phyloP scores from a whole-genome alignment of 768 basidiomycete genomes.

The Psilocybe cyanescens region DNA sequence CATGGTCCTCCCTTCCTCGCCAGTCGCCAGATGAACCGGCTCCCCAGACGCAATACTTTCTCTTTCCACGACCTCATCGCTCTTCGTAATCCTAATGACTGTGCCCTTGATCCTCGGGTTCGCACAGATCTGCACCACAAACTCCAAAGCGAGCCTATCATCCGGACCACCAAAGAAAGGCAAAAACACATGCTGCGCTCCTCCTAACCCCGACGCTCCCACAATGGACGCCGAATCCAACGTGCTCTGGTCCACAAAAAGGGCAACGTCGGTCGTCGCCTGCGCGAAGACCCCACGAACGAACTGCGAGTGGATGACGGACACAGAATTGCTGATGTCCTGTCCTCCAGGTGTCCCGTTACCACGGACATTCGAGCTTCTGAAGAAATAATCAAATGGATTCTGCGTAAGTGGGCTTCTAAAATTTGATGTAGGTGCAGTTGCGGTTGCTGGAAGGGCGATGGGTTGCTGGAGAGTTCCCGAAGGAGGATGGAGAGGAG shows the following conservation, averaged over 20 bases:
- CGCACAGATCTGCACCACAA: slow-evolving; percentile 83
- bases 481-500: slow-evolving; percentile 1
- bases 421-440: slow-evolving; percentile 10
- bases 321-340: slow-evolving; percentile 36
- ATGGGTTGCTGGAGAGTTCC: background rate
- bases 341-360: slow-evolving; percentile 14
- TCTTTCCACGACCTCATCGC: slow-evolving; percentile 29
- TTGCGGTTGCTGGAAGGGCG: slow-evolving; percentile 16
- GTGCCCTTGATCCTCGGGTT: slow-evolving; percentile 73
- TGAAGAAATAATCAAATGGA: slow-evolving; percentile 78
- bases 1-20: slow-evolving; percentile 25
- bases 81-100: slow-evolving; percentile 66
- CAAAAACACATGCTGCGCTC: slow-evolving; percentile 71
- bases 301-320: slow-evolving; percentile 77
- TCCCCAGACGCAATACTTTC: slow-evolving; percentile 24
- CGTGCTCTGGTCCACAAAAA: slow-evolving; percentile 77
- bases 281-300: slow-evolving; percentile 80
- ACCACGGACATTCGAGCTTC: slow-evolving; percentile 24
- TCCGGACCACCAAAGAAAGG: slow-evolving; percentile 97
- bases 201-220: slow-evolving; percentile 17
- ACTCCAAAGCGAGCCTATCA: slow-evolving; percentile 83
- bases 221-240: slow-evolving; percentile 24
- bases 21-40: slow-evolving; percentile 24
- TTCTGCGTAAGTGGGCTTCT: slow-evolving; percentile 37
- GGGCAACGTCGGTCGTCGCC: slow-evolving; percentile 73